phyloP scores from a whole-genome alignment of 176 grass and related monocot species.

The Thinopyrum elongatum region DNA sequence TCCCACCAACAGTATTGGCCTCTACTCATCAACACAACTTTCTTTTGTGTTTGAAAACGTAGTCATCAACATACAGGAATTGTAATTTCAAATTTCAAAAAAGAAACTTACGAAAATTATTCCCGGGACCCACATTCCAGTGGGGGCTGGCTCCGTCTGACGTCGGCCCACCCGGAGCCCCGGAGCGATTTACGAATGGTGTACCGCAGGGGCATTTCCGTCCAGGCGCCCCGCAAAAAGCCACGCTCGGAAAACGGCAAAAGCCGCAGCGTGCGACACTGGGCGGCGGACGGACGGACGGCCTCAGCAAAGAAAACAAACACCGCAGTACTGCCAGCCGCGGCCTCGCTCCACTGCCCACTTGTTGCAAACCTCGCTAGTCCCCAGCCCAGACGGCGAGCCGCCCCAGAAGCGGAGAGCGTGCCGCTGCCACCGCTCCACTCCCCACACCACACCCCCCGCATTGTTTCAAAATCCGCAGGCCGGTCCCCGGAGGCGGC shows the following conservation, averaged over 20 bases:
- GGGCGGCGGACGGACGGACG: background rate
- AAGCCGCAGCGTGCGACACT: slow-evolving; percentile 18
- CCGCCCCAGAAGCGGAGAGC: slow-evolving; percentile 15
- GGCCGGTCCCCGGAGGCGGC: slow-evolving; percentile 17
- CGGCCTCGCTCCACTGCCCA: slow-evolving; percentile 14
- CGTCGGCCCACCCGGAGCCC: background rate
- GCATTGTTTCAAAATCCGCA: slow-evolving; percentile 47
- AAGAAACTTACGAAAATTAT: no score
- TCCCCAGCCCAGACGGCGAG: slow-evolving; percentile 34
- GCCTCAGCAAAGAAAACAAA: background rate
- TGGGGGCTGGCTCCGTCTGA: background rate
- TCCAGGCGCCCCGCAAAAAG: background rate
- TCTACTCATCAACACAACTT: no score
- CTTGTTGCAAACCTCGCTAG: background rate
- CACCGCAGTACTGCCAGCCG: background rate
- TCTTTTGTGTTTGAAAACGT: no score
- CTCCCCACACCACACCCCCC: background rate
- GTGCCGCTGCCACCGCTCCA: background rate
- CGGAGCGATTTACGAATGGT: slow-evolving; percentile 14
- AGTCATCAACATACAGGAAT: no score
- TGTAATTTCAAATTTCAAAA: no score
- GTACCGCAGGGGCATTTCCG: slow-evolving; percentile 38
- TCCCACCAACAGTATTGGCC: no score
- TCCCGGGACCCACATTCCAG: background rate
- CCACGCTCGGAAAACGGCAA: slow-evolving; percentile 44